Percentiles rank a stretch among this genome's conserved stretches.
phyloP scores from a whole-genome alignment of 257 asterid genomes.

The Solanum clarkiae region DNA sequence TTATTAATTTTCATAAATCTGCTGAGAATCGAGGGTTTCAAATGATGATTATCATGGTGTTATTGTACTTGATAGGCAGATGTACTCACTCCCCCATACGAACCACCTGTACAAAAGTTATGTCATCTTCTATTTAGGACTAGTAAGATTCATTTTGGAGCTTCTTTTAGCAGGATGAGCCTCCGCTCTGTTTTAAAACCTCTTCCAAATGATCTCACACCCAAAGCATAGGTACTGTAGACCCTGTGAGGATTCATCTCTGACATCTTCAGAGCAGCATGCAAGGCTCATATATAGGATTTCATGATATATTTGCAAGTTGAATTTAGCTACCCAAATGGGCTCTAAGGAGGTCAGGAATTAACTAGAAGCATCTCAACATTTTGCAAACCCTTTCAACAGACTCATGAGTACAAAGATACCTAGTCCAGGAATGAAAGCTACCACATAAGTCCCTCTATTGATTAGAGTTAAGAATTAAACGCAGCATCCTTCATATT shows the following conservation, averaged over 20 bases:
- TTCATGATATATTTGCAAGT: background rate
- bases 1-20: background rate
- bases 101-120: background rate
- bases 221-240: background rate
- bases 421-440: background rate
- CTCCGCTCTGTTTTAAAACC: background rate
- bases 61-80: background rate
- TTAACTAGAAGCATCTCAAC: background rate
- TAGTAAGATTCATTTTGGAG: background rate
- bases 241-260: background rate
- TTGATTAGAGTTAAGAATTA: constrained; percentile 10
- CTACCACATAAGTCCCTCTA: constrained; percentile 9
- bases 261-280: background rate
- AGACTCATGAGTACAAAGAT: background rate
- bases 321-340: background rate
- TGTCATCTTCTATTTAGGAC: background rate
- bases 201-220: background rate
- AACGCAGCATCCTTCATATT: constrained; percentile 48
- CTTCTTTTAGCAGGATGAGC: background rate
- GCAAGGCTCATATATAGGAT: background rate
- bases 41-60: background rate
- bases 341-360: background rate
- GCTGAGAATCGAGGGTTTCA: background rate
- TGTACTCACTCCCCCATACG: background rate
- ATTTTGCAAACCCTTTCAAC: background rate